Conservation (phyloP, 1,284 basidiomycete species). For the Agaricales sp. region DNA sequence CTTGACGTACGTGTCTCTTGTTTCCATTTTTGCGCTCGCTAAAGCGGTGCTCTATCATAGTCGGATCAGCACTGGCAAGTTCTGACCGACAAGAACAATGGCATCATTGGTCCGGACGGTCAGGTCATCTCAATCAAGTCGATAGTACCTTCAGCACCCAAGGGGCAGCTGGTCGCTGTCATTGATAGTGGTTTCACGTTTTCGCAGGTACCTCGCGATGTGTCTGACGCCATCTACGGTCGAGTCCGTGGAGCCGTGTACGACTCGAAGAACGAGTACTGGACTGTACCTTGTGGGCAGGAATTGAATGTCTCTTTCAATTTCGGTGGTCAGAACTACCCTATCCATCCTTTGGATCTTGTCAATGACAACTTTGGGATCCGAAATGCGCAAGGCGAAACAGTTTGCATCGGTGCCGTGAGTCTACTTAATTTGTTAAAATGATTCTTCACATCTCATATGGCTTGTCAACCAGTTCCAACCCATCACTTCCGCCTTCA, state of each 20-base stretch:
- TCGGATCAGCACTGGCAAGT: conserved; percentile 73
- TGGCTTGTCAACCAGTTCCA: conserved; percentile 45
- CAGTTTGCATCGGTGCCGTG: conserved; percentile 60
- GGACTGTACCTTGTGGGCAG: conserved; percentile 68
- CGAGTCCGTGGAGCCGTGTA: conserved; percentile 66
- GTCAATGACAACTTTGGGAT: conserved; percentile 56
- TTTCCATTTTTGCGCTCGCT: neutral
- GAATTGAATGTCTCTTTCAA: conserved; percentile 58
- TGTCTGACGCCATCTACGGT: conserved; percentile 74
- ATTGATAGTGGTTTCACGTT: conserved; percentile 67
- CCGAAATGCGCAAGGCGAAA: conserved; percentile 42
- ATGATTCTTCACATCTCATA: neutral
- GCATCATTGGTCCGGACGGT: conserved; percentile 66
- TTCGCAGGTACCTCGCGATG: conserved; percentile 59
- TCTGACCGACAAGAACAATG: conserved; percentile 46
- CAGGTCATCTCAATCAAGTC: conserved; percentile 46
- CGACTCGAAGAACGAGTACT: conserved; percentile 43
- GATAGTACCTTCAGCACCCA: conserved; percentile 54
- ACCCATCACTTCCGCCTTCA: conserved; percentile 72
- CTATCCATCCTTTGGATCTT: conserved; percentile 63
- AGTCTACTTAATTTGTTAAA: conserved; percentile 16
- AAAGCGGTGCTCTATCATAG: conserved; percentile 10
- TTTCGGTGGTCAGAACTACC: conserved; percentile 58
- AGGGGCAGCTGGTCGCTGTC: conserved; percentile 58
- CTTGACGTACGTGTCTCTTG: conserved; percentile 27